phyloP scores from a whole-genome alignment of 352 stramenopile genomes.

The Aphanomyces euteiches region DNA sequence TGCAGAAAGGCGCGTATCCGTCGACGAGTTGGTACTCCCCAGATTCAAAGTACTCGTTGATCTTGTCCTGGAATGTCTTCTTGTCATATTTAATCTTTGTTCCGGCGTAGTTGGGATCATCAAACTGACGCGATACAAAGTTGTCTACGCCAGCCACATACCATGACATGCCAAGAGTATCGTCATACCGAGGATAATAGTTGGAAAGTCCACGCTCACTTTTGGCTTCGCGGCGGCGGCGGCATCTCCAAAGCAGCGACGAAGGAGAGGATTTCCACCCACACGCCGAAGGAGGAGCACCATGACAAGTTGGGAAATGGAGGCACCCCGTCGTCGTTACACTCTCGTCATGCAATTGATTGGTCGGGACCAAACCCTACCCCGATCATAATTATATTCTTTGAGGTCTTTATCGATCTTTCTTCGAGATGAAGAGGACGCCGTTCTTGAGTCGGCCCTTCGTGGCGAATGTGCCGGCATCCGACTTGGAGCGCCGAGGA shows the following conservation, averaged over 20 bases:
- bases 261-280: too few relatives aligned
- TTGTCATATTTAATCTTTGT: conserved; percentile 72
- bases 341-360: too few relatives aligned
- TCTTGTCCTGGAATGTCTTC: conserved; percentile 62
- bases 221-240: background rate
- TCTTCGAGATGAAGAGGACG: conserved; percentile 38
- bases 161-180: background rate
- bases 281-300: too few relatives aligned
- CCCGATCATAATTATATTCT: too few relatives aligned
- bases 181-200: background rate
- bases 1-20: conserved; percentile 95
- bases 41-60: conserved; percentile 72
- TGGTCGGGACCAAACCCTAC: too few relatives aligned
- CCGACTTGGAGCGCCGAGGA: conserved; percentile 60
- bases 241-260: too few relatives aligned
- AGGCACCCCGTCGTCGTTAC: too few relatives aligned
- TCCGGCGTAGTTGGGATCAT: conserved; percentile 63
- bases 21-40: conserved; percentile 62
- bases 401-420: conserved; percentile 8
- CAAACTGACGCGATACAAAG: conserved; percentile 82
- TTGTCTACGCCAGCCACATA: conserved; percentile 38
- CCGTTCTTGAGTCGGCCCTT: conserved; percentile 72
- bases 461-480: conserved; percentile 71
- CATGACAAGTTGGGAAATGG: too few relatives aligned
- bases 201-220: background rate